Evolutionary conservation across 192 early-diverging fungal genomes (phyloP).

Genomic region (Pecoramyces ruminantium): DNA sequence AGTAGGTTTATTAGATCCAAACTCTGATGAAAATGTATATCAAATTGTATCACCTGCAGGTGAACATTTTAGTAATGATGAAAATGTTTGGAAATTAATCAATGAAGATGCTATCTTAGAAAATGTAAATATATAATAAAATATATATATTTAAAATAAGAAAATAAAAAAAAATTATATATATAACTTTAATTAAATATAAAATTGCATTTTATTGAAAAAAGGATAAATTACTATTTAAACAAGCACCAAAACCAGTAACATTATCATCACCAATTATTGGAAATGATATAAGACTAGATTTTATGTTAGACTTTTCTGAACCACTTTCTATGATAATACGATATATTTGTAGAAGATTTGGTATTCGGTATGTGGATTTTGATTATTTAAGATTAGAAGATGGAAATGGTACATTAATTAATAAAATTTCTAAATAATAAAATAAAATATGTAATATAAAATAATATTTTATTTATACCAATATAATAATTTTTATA

Average conservation of each 20-base stretch:
- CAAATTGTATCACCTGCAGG: conserved; percentile 6
- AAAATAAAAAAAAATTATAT: too few relatives aligned
- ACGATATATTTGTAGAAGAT: conserved; percentile 8
- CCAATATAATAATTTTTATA: background rate
- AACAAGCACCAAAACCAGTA: conserved; percentile 2
- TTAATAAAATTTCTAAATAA: too few relatives aligned
- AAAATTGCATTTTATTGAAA: background rate
- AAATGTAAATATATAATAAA: background rate
- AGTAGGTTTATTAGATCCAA: conserved; percentile 1
- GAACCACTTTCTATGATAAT: background rate
- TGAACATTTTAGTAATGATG: conserved; percentile 6
- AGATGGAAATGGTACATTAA: background rate
- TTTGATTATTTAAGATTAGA: background rate
- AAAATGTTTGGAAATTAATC: conserved; percentile 6
- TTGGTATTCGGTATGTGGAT: background rate
- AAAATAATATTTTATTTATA: too few relatives aligned
- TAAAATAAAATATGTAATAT: too few relatives aligned
- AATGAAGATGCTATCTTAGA: conserved; percentile 3
- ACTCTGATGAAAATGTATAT: background rate
- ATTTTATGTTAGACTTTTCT: conserved; percentile 6
- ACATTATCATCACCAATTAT: background rate
- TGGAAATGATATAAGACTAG: conserved; percentile 5
- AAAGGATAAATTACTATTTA: conserved; percentile 2
- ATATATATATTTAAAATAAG: background rate
- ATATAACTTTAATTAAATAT: too few relatives aligned